Evolutionary conservation across 2,329 filamentous ascomycete species (phyloP).

Genomic region (Ceratocystis albifundus): DNA sequence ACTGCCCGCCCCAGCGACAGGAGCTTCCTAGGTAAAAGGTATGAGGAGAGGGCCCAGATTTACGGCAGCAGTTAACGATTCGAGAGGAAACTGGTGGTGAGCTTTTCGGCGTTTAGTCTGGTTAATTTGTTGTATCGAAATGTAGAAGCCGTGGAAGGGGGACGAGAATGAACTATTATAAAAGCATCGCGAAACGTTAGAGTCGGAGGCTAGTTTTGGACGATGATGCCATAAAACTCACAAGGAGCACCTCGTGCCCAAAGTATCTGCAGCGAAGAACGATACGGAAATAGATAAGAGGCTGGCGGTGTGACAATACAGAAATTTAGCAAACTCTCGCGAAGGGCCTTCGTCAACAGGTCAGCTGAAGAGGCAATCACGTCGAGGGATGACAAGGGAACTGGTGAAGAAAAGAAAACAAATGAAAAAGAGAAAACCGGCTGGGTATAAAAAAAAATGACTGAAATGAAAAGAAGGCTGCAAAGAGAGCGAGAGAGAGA

Average conservation of each 20-base stretch:
- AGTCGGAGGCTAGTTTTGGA: neutral
- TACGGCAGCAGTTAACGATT: too few relatives aligned
- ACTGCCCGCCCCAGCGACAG: neutral
- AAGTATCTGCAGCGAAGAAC: neutral
- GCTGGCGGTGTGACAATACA: neutral
- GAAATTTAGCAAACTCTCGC: neutral
- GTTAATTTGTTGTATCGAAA: neutral
- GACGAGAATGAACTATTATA: neutral
- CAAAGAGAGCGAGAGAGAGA: neutral
- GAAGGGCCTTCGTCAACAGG: neutral
- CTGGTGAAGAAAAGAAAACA: neutral
- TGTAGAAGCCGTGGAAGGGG: neutral
- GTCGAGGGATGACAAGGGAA: constrained; percentile 43
- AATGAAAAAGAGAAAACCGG: constrained; percentile 3
- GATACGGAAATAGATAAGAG: neutral
- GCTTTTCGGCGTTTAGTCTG: neutral
- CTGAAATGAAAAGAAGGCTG: constrained; percentile 10
- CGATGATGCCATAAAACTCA: neutral
- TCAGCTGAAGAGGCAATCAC: constrained; percentile 28
- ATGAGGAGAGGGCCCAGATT: too few relatives aligned
- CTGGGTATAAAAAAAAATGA: constrained; percentile 6
- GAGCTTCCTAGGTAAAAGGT: too few relatives aligned
- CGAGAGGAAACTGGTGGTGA: too few relatives aligned
- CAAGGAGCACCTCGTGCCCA: neutral
- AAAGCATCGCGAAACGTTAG: neutral